Conservation (phyloP, 306 rosid species). For the Senna siamea region DNA sequence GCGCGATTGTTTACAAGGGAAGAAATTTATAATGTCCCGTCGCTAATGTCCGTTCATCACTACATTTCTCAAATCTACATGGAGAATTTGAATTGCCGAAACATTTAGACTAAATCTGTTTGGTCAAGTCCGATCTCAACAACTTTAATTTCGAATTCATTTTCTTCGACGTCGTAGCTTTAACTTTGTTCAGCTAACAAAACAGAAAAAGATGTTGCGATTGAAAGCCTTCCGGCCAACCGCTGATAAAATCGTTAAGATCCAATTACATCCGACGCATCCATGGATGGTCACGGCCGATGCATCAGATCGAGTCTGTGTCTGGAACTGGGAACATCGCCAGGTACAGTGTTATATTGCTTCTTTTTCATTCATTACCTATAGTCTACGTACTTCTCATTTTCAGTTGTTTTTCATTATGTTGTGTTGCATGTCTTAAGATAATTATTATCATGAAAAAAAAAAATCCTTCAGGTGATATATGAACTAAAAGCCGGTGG, state of each 20-base stretch:
- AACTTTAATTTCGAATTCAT: conserved; percentile 16
- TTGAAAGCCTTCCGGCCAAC: conserved; percentile 86
- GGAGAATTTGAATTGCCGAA: neutral
- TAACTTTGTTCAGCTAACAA: conserved; percentile 1
- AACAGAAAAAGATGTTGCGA: conserved; percentile 67
- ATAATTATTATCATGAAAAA: neutral
- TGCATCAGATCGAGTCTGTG: conserved; percentile 94
- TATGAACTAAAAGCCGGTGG: conserved; percentile 99
- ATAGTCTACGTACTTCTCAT: neutral
- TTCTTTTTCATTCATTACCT: conserved; percentile 1
- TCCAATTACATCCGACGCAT: conserved; percentile 96
- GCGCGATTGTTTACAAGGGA: neutral
- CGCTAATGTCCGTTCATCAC: neutral
- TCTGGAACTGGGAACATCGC: conserved; percentile 99
- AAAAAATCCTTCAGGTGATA: conserved; percentile 59
- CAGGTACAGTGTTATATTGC: conserved; percentile 57
- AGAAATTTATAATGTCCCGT: neutral
- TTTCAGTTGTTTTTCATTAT: neutral
- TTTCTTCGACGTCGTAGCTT: conserved; percentile 5
- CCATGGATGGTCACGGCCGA: conserved; percentile 99
- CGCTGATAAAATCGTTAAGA: conserved; percentile 86
- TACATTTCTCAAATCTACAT: conserved; percentile 7
- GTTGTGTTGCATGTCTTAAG: neutral
- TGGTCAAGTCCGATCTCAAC: conserved; percentile 11
- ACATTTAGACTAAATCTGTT: neutral